Evolutionary conservation across 306 rosid genomes (phyloP), one percentile per base, ranked within the genome.

Genomic region (Ochetophila trinervis): DNA sequence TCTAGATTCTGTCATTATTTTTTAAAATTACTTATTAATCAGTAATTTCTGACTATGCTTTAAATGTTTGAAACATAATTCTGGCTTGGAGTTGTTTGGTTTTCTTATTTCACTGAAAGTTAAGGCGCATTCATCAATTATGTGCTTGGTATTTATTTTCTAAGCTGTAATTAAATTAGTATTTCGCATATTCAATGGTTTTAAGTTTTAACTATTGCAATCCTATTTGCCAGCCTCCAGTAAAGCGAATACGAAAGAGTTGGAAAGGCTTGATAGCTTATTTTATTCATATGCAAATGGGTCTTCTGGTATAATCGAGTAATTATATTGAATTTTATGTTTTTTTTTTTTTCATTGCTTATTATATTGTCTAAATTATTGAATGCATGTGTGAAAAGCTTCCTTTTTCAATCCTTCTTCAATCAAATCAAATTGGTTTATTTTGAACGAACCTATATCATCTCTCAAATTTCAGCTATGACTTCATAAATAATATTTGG

Each of bases 251-350:
- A 66, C 89, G 7, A 94, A 90, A 78, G 97, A 90, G 82, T 70
- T 76, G 60, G 99, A 94, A 70, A 82, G 96, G 61, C 86, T 94
- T 20, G 97, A 94, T 57, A 79, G 51, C 61, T 72, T 94, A 35
- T 94, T 84, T 58, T 75, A 83, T 78, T 53, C 88, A 7, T 94
- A 86, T 77, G 96, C 91, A 57, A 86, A 82, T 88, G 86, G 72
- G 21, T 75, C 99, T 78, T 81, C 91, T 54, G 87, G 88, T 56
- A 48, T 84, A 84, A 94, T 94, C 69, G 99, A 90, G 99, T 94
- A 90, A 88, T 97, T 81, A 22, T 37, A n/a, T 68, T 19, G 8
- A 50, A 62, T 53, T 37, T 71, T 55, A 11, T 56, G 9, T 11
- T 20, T 37, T 47, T 56, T n/a, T n/a, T n/a, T n/a, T 22, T n/a